Base-by-base conservation (phyloP, 1,139 yeast genomes). In the Yamadazyma sp. region DNA sequence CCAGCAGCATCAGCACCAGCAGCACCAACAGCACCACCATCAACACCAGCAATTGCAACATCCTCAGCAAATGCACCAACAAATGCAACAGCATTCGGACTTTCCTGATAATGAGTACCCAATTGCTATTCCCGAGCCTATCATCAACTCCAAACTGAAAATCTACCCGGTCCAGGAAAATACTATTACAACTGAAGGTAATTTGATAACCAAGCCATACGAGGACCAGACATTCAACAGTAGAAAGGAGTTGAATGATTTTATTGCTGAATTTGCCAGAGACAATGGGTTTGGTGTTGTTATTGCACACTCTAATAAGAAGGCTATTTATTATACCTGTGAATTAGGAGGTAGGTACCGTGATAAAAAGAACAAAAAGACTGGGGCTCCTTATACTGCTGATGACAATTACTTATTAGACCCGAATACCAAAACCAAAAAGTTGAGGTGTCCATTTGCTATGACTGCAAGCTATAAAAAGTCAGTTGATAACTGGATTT, bases 321-420 rank as follows among this genome's bases (percentile, higher is more conserved):
- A 77, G 54, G 82, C 82, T 29, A 77, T 77, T 43, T 77, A 77
- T 54, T 77, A 75, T 54, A 76, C 81, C n/a, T 77, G 82, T 54
- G 82, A 76, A 56, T 61, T 76, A 33, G 82, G 82, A 31, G 82
- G 82, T 17, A 64, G 76, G 30, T 76, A 76, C 52, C 64, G 82
- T 43, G 80, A 75, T 50, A 76, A 76, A 50, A 73, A 73, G 55
- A 62, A 65, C 43, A 68, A 67, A 46, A 59, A 62, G 48, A 27
- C 20, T 29, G 44, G 39, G 20, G 25, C 35, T 10, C 53, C 56
- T 21, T 71, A 60, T 33, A 53, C 59, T 23, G 70, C 59, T 23
- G 70, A 62, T 28, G 64, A 62, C 39, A 69, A 64, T 4, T 70
- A 67, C 48, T 55, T 67, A 39, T 51, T 69, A 43, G 76, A 70